Percentiles rank a stretch among this genome's conserved stretches.
These are phyloP conservation scores for Botryotinia globosa DNA, from an alignment of 2,329 filamentous ascomycete species.

Conservation along the genomic window DNA sequence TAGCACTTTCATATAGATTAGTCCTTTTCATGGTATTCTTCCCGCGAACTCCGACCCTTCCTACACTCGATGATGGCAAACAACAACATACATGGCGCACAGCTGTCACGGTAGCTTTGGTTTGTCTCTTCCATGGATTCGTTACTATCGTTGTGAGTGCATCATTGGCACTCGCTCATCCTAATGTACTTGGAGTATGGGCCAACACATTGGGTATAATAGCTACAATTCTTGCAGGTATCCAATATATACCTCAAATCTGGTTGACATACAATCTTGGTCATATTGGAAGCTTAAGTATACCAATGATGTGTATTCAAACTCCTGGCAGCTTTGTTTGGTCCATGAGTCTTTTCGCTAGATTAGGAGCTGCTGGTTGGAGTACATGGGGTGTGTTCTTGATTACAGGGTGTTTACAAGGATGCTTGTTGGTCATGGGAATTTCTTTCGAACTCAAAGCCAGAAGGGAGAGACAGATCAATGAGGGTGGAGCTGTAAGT, in stretches of 20 bases:
- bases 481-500: conserved; percentile 24
- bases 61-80: conserved; percentile 35
- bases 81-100: conserved; percentile 70
- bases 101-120: conserved; percentile 69
- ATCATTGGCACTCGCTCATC: conserved; percentile 62
- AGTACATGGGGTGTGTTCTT: conserved; percentile 93
- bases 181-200: conserved; percentile 68
- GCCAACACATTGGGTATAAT: conserved; percentile 82
- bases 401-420: conserved; percentile 82
- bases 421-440: conserved; percentile 73
- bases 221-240: conserved; percentile 71
- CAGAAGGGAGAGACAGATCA: conserved; percentile 24
- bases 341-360: conserved; percentile 75
- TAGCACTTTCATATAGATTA: conserved; percentile 56
- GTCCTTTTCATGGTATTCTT: conserved; percentile 95
- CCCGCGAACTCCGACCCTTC: conserved; percentile 56
- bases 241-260: conserved; percentile 96
- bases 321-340: conserved; percentile 91
- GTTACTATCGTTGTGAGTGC: conserved; percentile 65
- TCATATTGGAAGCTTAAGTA: conserved; percentile 85
- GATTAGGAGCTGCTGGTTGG: conserved; percentile 82
- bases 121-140: conserved; percentile 75
- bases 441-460: conserved; percentile 65
- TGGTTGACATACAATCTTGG: conserved; percentile 84
- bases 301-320: conserved; percentile 98